Conservation (phyloP, 805 yeast genomes). For the Suhomyces emberorum region DNA sequence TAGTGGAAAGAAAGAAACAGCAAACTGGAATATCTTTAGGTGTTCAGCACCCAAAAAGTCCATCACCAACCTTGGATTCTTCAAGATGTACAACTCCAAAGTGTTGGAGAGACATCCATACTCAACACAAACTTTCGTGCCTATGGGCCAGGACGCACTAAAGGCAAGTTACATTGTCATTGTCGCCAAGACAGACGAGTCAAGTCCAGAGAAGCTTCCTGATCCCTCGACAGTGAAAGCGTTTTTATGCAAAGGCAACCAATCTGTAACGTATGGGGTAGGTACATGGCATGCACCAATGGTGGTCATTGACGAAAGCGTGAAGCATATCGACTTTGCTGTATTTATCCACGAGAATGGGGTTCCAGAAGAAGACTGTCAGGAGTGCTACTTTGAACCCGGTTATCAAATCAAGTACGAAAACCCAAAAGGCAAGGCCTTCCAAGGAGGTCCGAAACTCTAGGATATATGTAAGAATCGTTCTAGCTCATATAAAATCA, state of each 20-base stretch:
- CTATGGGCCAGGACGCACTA: slow-evolving; percentile 64
- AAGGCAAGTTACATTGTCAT: slow-evolving; percentile 70
- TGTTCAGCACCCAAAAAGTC: slow-evolving; percentile 74
- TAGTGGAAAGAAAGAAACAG: slow-evolving; percentile 46
- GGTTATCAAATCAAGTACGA: slow-evolving; percentile 41
- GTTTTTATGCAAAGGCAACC: slow-evolving; percentile 75
- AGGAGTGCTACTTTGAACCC: slow-evolving; percentile 70
- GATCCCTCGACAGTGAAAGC: slow-evolving; percentile 61
- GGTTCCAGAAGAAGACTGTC: slow-evolving; percentile 73
- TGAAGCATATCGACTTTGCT: slow-evolving; percentile 65
- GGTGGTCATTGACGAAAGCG: slow-evolving; percentile 68
- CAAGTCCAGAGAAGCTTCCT: slow-evolving; percentile 47
- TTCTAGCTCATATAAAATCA: slow-evolving; percentile 26
- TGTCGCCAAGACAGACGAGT: slow-evolving; percentile 57
- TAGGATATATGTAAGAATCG: not conserved
- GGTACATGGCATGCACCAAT: slow-evolving; percentile 97
- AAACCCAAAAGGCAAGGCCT: slow-evolving; percentile 4
- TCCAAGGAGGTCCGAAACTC: not conserved
- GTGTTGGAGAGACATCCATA: slow-evolving; percentile 90
- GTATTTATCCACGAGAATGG: slow-evolving; percentile 88
- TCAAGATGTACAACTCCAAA: slow-evolving; percentile 45
- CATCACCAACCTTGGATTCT: slow-evolving; percentile 22
- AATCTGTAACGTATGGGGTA: slow-evolving; percentile 83
- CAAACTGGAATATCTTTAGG: slow-evolving; percentile 81
- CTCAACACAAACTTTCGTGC: slow-evolving; percentile 86